Conservation (phyloP, 1,284 basidiomycete genomes). For the Leccinum subrobustum region DNA sequence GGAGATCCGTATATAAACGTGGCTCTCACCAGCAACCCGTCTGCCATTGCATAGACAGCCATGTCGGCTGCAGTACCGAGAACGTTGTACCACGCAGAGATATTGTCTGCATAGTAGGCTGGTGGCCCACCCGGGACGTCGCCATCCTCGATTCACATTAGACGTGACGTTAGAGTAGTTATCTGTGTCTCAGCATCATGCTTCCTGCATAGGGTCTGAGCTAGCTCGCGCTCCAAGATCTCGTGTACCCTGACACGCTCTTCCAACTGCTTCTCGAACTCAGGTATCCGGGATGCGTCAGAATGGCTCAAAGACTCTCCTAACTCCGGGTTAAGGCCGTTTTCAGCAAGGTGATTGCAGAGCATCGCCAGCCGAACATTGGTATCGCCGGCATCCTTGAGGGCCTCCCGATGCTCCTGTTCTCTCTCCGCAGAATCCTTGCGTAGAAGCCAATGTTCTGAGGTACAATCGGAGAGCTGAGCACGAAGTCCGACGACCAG, state of each 20-base stretch:
- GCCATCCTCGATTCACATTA: slow-evolving; percentile 4
- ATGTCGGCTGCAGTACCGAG: slow-evolving; percentile 3
- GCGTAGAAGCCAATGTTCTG: slow-evolving; percentile 71
- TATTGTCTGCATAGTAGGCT: background rate
- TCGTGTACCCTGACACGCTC: slow-evolving; percentile 75
- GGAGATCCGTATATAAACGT: background rate
- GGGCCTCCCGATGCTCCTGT: slow-evolving; percentile 62
- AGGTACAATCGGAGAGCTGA: slow-evolving; percentile 72
- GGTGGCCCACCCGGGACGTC: slow-evolving; percentile 2
- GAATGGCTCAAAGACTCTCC: slow-evolving; percentile 47
- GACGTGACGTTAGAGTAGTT: slow-evolving; percentile 51
- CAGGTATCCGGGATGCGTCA: slow-evolving; percentile 52
- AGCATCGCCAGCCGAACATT: slow-evolving; percentile 80
- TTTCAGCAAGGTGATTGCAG: slow-evolving; percentile 86
- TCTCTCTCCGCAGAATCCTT: slow-evolving; percentile 74
- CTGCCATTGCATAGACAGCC: slow-evolving; percentile 4
- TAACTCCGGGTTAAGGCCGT: slow-evolving; percentile 78
- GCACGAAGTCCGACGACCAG: slow-evolving; percentile 79
- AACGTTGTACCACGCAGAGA: slow-evolving; percentile 7
- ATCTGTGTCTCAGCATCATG: slow-evolving; percentile 74
- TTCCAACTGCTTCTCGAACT: slow-evolving; percentile 74
- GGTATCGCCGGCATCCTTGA: slow-evolving; percentile 70
- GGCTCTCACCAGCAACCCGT: slow-evolving; percentile 4
- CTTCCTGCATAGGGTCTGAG: slow-evolving; percentile 59
- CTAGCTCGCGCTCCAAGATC: slow-evolving; percentile 69